These are phyloP conservation scores for Astrothelium subdiscretum DNA, from an alignment of 495 filamentous ascomycete genomes.

Conservation along the genomic window DNA sequence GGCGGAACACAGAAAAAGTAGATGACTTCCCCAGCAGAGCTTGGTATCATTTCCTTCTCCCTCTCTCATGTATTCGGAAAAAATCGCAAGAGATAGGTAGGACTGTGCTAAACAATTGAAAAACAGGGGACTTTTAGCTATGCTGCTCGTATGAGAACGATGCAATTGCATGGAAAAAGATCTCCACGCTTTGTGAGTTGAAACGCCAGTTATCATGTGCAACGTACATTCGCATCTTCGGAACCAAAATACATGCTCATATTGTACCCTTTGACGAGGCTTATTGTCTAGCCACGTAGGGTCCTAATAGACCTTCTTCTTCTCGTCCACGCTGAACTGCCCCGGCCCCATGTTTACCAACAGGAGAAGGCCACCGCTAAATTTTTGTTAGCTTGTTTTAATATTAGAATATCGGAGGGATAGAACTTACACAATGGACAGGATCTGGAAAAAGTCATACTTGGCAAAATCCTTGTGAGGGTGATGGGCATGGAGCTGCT, in stretches of 20 bases:
- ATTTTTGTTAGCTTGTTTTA: slow-evolving; percentile 9
- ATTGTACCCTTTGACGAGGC: background rate
- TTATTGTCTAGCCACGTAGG: background rate
- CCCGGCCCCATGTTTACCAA: slow-evolving; percentile 97
- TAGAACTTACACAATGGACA: slow-evolving; percentile 80
- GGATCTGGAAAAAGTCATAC: slow-evolving; percentile 99
- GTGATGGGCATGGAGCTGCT: slow-evolving; percentile 89
- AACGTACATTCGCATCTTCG: background rate
- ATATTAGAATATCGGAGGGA: background rate
- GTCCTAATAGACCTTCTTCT: slow-evolving; percentile 94
- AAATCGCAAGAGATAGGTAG: background rate
- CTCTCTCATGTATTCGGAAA: background rate
- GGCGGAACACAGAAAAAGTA: background rate
- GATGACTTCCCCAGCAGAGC: background rate
- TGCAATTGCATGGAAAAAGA: background rate
- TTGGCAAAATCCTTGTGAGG: slow-evolving; percentile 99
- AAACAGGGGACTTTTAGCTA: background rate
- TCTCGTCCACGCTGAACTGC: slow-evolving; percentile 96
- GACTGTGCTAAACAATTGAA: background rate
- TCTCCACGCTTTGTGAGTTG: background rate
- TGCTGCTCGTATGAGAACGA: background rate
- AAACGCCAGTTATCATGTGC: background rate
- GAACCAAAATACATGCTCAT: background rate
- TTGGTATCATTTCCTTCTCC: background rate
- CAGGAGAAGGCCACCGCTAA: slow-evolving; percentile 76